Percentiles rank a stretch among this genome's conserved stretches.
Evolutionary conservation across 2,329 filamentous ascomycete genomes (phyloP).

Genomic region (Cercospora beticola): DNA sequence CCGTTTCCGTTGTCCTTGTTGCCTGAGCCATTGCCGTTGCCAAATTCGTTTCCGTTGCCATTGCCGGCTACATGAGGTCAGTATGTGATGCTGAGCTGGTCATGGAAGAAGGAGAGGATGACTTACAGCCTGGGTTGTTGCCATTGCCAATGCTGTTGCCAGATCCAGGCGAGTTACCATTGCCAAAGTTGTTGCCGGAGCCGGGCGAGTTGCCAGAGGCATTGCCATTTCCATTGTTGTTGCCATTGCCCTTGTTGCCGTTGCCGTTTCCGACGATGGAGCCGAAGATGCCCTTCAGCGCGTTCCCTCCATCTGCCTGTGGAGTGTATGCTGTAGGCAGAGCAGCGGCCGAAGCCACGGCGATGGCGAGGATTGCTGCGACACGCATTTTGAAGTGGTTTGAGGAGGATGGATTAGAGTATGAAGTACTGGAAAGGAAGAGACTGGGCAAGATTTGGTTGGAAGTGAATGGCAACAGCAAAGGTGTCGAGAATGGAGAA

Average conservation of each 20-base stretch:
- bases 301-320: background rate
- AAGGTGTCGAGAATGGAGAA: background rate
- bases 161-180: background rate
- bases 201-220: background rate
- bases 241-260: conserved; percentile 6
- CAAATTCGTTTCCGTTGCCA: background rate
- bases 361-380: conserved; percentile 4
- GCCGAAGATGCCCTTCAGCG: conserved; percentile 10
- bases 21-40: background rate
- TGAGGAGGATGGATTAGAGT: background rate
- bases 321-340: background rate
- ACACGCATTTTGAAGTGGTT: conserved; percentile 1
- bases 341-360: conserved; percentile 9
- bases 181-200: background rate
- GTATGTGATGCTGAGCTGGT: background rate
- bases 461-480: background rate
- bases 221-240: background rate
- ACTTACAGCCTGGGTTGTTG: conserved; percentile 1
- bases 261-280: conserved; percentile 14
- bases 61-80: background rate
- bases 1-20: conserved; percentile 13
- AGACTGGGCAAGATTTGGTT: background rate
- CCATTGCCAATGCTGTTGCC: conserved; percentile 6
- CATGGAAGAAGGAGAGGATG: background rate
- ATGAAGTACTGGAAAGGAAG: background rate